phyloP scores from a whole-genome alignment of 1,284 basidiomycete genomes.

The Ganoderma lingzhi region DNA sequence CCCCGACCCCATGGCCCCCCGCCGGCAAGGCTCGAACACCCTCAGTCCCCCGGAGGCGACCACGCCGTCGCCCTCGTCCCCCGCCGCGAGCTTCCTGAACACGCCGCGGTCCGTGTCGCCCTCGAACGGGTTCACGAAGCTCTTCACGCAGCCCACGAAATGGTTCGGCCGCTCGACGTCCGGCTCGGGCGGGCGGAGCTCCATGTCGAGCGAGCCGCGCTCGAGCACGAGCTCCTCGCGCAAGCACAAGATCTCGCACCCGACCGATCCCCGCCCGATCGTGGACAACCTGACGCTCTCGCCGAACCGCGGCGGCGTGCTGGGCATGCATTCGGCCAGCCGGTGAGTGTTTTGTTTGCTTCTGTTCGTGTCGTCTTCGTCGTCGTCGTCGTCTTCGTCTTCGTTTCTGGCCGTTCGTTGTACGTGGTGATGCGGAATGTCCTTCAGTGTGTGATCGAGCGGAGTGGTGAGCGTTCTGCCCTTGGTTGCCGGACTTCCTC shows the following conservation, averaged over 20 bases:
- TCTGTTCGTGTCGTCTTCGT: background rate
- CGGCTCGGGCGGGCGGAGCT: conserved; percentile 37
- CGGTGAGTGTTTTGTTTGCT: conserved; percentile 49
- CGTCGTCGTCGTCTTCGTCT: background rate
- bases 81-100: conserved; percentile 32
- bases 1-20: conserved; percentile 37
- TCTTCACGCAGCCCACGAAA: conserved; percentile 43
- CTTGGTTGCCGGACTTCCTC: background rate
- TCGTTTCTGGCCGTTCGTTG: background rate
- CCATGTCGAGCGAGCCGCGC: conserved; percentile 54
- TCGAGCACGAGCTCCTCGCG: conserved; percentile 62
- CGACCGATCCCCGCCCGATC: conserved; percentile 81
- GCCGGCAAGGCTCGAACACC: conserved; percentile 39
- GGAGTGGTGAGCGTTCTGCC: background rate
- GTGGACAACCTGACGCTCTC: conserved; percentile 48
- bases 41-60: conserved; percentile 40
- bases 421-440: background rate
- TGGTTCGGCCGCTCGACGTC: conserved; percentile 45
- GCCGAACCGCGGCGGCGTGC: conserved; percentile 33
- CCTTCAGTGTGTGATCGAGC: background rate
- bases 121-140: conserved; percentile 40
- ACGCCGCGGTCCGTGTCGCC: conserved; percentile 43
- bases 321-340: conserved; percentile 48
- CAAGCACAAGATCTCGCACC: conserved; percentile 82
- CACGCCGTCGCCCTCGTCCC: conserved; percentile 36